These are phyloP conservation scores for Neurospora tetraspora DNA, from an alignment of 495 filamentous ascomycete species.

Conservation along the genomic window DNA sequence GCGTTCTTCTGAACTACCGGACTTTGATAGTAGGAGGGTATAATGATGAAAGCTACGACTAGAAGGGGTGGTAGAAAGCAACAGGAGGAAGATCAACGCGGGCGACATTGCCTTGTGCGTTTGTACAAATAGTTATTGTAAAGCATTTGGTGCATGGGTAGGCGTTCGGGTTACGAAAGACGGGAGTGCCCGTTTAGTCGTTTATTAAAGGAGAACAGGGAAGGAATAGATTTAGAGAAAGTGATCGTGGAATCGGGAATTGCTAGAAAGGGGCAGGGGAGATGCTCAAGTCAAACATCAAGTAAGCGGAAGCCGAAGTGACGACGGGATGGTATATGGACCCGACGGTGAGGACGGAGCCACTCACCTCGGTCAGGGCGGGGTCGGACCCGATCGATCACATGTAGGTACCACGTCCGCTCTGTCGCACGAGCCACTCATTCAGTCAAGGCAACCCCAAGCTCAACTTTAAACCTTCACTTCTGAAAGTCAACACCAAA, in stretches of 20 bases:
- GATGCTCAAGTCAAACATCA: not conserved
- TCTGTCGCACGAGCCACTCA: not conserved
- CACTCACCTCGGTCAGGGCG: not conserved
- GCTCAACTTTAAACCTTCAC: not conserved
- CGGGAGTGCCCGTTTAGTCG: not conserved
- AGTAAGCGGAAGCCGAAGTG: not conserved
- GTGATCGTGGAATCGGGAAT: not conserved
- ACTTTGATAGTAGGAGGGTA: conserved; percentile 3
- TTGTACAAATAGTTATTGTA: not conserved
- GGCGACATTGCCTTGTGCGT: not conserved
- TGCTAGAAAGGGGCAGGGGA: not conserved
- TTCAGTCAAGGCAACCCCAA: not conserved
- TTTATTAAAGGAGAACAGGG: not conserved
- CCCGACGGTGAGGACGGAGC: not conserved
- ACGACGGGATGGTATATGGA: not conserved
- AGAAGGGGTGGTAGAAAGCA: not conserved
- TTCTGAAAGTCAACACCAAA: not conserved
- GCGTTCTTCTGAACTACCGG: not conserved
- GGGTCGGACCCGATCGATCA: not conserved
- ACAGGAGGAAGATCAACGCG: not conserved
- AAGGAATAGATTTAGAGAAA: not conserved
- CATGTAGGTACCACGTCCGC: not conserved
- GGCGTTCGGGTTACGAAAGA: not conserved
- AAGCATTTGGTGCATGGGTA: not conserved
- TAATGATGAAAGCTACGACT: not conserved